phyloP scores from a whole-genome alignment of 1,139 yeast species.

The Suhomyces choctaworum region DNA sequence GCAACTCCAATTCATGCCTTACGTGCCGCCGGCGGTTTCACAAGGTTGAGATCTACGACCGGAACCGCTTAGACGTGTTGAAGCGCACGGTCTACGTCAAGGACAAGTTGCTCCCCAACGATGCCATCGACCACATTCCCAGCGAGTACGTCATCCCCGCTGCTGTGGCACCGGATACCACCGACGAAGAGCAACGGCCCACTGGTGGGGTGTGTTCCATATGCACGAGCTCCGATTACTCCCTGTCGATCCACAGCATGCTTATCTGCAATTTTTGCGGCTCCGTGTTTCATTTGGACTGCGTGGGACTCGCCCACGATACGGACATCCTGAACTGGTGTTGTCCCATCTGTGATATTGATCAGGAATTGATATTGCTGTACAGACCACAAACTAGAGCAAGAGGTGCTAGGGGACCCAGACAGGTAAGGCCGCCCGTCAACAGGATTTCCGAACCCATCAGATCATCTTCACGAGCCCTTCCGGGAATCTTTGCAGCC shows the following conservation, averaged over 20 bases:
- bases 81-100: slow-evolving; percentile 22
- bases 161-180: slow-evolving; percentile 1
- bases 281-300: slow-evolving; percentile 35
- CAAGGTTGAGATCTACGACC: slow-evolving; percentile 25
- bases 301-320: slow-evolving; percentile 30
- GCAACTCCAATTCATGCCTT: slow-evolving; percentile 53
- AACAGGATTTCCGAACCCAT: neutral
- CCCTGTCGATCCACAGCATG: slow-evolving; percentile 23
- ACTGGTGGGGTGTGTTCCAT: slow-evolving; percentile 31
- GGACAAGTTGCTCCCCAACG: slow-evolving; percentile 36
- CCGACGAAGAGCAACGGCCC: slow-evolving; percentile 7
- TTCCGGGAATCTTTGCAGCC: neutral
- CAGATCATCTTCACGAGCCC: too few species aligned
- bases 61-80: slow-evolving; percentile 7
- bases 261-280: slow-evolving; percentile 37
- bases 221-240: slow-evolving; percentile 39
- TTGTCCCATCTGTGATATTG: slow-evolving; percentile 47
- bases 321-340: slow-evolving; percentile 28
- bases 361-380: slow-evolving; percentile 30
- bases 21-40: slow-evolving; percentile 47
- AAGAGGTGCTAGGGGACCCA: neutral
- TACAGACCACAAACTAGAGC: slow-evolving; percentile 1
- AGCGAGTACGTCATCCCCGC: slow-evolving; percentile 35
- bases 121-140: slow-evolving; percentile 44
- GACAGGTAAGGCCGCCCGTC: neutral